phyloP scores from a whole-genome alignment of 106 monocot species.

The Xerophyta viscosa region DNA sequence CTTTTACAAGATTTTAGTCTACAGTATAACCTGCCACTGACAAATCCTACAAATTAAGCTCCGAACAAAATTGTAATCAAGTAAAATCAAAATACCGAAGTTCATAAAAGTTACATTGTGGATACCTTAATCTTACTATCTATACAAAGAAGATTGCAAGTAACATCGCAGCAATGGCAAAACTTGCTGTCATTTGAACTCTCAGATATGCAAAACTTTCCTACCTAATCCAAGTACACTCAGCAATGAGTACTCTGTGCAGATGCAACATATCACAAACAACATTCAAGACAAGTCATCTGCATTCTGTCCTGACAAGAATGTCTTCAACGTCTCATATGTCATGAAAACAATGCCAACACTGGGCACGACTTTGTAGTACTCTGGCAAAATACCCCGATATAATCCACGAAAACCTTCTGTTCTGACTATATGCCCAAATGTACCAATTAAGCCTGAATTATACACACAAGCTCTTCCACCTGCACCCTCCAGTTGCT shows the following conservation, averaged over 20 bases:
- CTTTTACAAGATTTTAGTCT: too few species aligned
- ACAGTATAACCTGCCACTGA: neutral
- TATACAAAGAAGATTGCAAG: constrained; percentile 2
- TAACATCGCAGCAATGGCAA: constrained; percentile 22
- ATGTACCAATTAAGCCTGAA: constrained; percentile 56
- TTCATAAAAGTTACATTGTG: neutral
- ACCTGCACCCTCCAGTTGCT: constrained; percentile 77
- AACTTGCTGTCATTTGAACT: constrained; percentile 23
- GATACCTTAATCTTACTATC: constrained; percentile 2
- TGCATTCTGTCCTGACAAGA: constrained; percentile 11
- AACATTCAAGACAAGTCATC: constrained; percentile 2
- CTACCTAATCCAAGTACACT: neutral
- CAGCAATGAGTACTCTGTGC: neutral
- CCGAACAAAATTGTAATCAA: neutral
- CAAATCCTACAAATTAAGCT: neutral
- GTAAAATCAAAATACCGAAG: neutral
- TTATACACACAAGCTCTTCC: constrained; percentile 79
- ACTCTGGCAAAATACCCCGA: constrained; percentile 85
- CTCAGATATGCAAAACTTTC: constrained; percentile 6
- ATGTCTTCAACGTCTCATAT: constrained; percentile 56
- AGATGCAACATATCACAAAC: neutral
- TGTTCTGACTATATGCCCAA: constrained; percentile 51
- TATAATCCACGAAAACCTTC: constrained; percentile 78
- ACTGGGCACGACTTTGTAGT: constrained; percentile 82
- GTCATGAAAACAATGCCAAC: constrained; percentile 90